Percentiles rank a stretch among this genome's conserved stretches.
These are phyloP conservation scores for Globisporangium emineosum DNA, from an alignment of 352 stramenopile species.

Conservation along the genomic window DNA sequence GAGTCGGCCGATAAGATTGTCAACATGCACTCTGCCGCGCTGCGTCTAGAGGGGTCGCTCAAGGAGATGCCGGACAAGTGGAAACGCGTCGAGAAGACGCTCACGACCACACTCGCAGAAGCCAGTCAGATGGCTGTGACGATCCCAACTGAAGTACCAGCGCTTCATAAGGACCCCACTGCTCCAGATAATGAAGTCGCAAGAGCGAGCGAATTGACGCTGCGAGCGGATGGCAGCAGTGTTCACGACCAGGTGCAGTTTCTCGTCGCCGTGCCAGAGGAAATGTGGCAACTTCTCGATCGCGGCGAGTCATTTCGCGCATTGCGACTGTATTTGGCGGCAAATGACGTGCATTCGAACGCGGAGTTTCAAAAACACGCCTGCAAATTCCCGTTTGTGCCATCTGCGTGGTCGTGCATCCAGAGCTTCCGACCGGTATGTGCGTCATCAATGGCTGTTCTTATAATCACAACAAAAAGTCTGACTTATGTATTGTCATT, in stretches of 20 bases:
- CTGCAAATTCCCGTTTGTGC: slow-evolving; percentile 56
- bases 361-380: slow-evolving; percentile 18
- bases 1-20: slow-evolving; percentile 92
- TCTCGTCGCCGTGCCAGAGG: slow-evolving; percentile 54
- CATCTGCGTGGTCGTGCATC: slow-evolving; percentile 61
- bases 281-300: slow-evolving; percentile 72
- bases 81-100: slow-evolving; percentile 52
- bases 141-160: neutral
- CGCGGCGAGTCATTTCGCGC: slow-evolving; percentile 52
- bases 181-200: neutral
- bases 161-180: neutral
- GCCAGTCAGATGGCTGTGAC: slow-evolving; percentile 22
- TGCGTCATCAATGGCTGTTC: neutral
- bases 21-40: slow-evolving; percentile 87
- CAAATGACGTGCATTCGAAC: slow-evolving; percentile 28
- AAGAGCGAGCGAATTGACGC: neutral
- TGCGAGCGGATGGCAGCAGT: neutral
- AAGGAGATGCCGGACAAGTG: slow-evolving; percentile 86
- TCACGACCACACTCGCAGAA: slow-evolving; percentile 30
- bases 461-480: no score
- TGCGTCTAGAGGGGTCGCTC: slow-evolving; percentile 75
- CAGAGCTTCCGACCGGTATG: slow-evolving; percentile 57
- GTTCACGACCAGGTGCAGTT: slow-evolving; percentile 41
- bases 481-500: slow-evolving; percentile 2
- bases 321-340: slow-evolving; percentile 43